Conservation (phyloP, 208 protist species). For the Trypanosoma scelopori region DNA sequence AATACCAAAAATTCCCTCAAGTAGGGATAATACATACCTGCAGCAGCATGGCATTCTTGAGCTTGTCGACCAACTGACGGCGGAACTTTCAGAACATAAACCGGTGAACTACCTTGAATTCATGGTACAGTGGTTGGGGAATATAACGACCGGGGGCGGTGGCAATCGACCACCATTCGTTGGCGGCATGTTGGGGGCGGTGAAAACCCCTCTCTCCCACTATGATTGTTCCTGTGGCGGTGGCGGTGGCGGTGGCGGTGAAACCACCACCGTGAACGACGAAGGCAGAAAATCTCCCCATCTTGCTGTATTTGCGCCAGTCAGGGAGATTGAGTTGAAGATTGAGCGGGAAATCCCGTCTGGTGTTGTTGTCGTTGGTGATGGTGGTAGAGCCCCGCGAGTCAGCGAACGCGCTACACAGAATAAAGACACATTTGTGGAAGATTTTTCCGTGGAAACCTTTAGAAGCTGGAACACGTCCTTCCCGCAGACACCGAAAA, state of each 20-base stretch:
- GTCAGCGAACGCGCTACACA: too few species aligned
- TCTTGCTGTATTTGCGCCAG: too few species aligned
- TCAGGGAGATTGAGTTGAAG: too few species aligned
- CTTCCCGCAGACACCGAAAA: neutral
- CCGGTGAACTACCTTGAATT: constrained; percentile 65
- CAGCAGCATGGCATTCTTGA: constrained; percentile 44
- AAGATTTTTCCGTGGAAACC: neutral
- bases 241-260: too few species aligned
- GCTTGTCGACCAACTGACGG: constrained; percentile 46
- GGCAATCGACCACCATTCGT: neutral
- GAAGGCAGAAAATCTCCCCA: too few species aligned
- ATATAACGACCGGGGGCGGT: constrained; percentile 27
- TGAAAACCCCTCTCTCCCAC: neutral
- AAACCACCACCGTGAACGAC: too few species aligned
- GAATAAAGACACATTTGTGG: too few species aligned
- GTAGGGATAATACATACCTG: constrained; percentile 54
- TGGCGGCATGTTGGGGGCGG: neutral
- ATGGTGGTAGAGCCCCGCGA: too few species aligned
- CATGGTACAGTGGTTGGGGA: constrained; percentile 56
- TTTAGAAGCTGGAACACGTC: neutral
- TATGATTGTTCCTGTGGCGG: neutral
- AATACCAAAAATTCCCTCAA: neutral
- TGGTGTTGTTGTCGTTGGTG: too few species aligned
- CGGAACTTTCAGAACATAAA: constrained; percentile 54
- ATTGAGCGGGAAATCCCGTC: too few species aligned